phyloP scores from a whole-genome alignment of 805 yeast species.

The Huiozyma naganishii region DNA sequence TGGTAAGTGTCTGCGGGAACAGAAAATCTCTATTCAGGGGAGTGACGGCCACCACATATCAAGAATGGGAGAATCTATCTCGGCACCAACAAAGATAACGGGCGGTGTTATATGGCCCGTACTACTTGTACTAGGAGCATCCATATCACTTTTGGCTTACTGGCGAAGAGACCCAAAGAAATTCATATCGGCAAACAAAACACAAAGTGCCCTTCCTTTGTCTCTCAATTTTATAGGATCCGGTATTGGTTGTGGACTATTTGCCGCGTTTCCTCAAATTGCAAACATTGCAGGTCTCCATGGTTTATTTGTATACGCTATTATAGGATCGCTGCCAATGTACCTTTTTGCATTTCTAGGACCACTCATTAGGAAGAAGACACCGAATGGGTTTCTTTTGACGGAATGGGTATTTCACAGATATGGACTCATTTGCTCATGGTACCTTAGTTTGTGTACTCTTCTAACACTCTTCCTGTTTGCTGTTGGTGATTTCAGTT shows the following conservation, averaged over 20 bases:
- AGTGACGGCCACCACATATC: too few relatives aligned
- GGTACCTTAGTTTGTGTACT: constrained; percentile 72
- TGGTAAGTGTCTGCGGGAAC: background rate
- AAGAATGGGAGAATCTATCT: too few relatives aligned
- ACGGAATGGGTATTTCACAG: constrained; percentile 91
- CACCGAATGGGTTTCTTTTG: constrained; percentile 84
- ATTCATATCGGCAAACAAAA: constrained; percentile 69
- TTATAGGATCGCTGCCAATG: constrained; percentile 76
- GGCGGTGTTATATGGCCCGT: constrained; percentile 56
- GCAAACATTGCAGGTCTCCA: constrained; percentile 81
- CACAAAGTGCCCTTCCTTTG: constrained; percentile 69
- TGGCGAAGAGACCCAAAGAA: constrained; percentile 39
- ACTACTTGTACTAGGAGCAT: constrained; percentile 41
- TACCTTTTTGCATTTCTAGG: constrained; percentile 75
- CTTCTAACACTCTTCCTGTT: constrained; percentile 75
- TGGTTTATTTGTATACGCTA: constrained; percentile 71
- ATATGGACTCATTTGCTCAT: constrained; percentile 60
- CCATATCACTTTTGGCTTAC: constrained; percentile 54
- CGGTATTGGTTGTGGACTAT: constrained; percentile 86
- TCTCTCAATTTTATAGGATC: constrained; percentile 86
- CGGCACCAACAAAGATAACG: constrained; percentile 17
- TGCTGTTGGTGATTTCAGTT: constrained; percentile 80
- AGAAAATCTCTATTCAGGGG: background rate
- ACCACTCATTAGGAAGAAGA: constrained; percentile 62
- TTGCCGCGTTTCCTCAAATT: constrained; percentile 77